phyloP scores from a whole-genome alignment of 2,329 filamentous ascomycete species.

The Diplodia sapinea region DNA sequence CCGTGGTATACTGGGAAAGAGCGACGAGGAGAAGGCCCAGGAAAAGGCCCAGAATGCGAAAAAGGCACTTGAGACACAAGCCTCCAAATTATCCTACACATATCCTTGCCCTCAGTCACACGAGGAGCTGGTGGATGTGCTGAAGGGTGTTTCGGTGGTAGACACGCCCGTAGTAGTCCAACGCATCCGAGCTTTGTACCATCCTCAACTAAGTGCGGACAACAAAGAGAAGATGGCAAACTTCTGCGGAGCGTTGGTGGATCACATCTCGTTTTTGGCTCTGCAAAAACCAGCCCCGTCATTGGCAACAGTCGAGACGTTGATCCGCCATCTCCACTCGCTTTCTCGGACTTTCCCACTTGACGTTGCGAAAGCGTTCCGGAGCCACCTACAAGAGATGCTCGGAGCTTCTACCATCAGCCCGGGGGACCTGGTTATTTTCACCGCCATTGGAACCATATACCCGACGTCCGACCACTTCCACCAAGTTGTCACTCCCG shows the following conservation, averaged over 20 bases:
- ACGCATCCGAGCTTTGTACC: slow-evolving; percentile 88
- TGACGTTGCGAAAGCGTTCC: slow-evolving; percentile 78
- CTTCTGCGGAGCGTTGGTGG: slow-evolving; percentile 70
- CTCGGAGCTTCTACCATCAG: slow-evolving; percentile 60
- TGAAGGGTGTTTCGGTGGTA: slow-evolving; percentile 64
- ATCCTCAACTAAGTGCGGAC: slow-evolving; percentile 80
- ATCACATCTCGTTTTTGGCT: slow-evolving; percentile 66
- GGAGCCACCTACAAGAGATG: slow-evolving; percentile 68
- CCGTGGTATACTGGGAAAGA: slow-evolving; percentile 48
- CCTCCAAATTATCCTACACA: slow-evolving; percentile 72
- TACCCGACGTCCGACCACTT: slow-evolving; percentile 98
- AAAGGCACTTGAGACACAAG: slow-evolving; percentile 53
- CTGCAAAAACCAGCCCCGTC: slow-evolving; percentile 59
- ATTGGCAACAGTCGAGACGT: slow-evolving; percentile 74
- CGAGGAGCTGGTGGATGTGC: slow-evolving; percentile 71
- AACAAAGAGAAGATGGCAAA: slow-evolving; percentile 83
- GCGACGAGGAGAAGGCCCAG: slow-evolving; percentile 58
- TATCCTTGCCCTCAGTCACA: slow-evolving; percentile 84
- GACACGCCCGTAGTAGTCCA: slow-evolving; percentile 82
- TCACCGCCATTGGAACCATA: slow-evolving; percentile 81
- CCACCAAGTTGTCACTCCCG: slow-evolving; percentile 90
- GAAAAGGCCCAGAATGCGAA: slow-evolving; percentile 53
- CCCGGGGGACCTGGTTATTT: slow-evolving; percentile 77
- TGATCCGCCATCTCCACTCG: slow-evolving; percentile 91
- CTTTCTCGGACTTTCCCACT: slow-evolving; percentile 84